These are phyloP conservation scores for Corylus avellana DNA, from an alignment of 306 rosid genomes.

Conservation along the genomic window DNA sequence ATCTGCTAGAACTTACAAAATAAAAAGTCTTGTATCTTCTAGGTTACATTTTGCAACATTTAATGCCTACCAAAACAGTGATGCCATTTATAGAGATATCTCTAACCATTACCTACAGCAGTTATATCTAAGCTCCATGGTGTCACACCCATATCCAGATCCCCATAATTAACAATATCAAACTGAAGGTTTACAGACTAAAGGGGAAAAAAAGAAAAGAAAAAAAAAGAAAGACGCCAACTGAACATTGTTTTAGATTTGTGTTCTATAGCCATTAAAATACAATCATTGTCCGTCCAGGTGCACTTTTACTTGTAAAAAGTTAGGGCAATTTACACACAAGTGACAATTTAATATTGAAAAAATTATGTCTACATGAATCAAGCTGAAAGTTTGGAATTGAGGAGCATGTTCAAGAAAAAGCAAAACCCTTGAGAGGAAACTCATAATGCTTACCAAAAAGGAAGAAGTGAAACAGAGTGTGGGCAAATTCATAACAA, in stretches of 20 bases:
- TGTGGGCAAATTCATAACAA: neutral
- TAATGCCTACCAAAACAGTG: neutral
- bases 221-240: neutral
- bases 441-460: neutral
- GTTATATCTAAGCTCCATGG: neutral
- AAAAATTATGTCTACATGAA: neutral
- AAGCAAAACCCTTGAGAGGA: neutral
- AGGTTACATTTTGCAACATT: neutral
- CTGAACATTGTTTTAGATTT: neutral
- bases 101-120: neutral
- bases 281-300: neutral
- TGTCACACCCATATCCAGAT: neutral
- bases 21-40: neutral
- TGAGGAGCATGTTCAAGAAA: neutral
- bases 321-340: neutral
- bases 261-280: too few species aligned
- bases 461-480: neutral
- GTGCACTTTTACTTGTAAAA: neutral
- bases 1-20: neutral
- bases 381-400: neutral
- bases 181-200: neutral
- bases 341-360: neutral
- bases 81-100: neutral
- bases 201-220: neutral
- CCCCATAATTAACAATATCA: neutral